Evolutionary conservation across 1,139 yeast species (phyloP).

Genomic region (Candida sanyaensis): DNA sequence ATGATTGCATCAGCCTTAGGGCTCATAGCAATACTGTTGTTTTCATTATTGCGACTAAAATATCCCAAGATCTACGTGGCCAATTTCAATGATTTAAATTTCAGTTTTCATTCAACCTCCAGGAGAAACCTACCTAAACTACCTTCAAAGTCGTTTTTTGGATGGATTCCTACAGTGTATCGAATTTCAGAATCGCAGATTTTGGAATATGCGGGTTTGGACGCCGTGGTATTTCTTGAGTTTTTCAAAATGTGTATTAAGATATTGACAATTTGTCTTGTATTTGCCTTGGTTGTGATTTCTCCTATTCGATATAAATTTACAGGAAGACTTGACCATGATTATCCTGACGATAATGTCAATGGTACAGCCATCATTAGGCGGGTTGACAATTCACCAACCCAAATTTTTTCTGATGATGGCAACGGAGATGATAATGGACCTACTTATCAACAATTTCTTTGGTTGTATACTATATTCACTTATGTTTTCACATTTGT

Average conservation of each 20-base stretch:
- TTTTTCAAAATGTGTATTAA: constrained; percentile 79
- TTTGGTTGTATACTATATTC: constrained; percentile 45
- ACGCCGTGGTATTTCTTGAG: constrained; percentile 84
- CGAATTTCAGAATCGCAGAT: constrained; percentile 72
- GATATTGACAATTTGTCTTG: constrained; percentile 55
- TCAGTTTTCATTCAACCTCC: constrained; percentile 45
- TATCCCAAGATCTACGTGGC: constrained; percentile 76
- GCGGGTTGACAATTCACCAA: not conserved
- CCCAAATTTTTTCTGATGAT: not conserved
- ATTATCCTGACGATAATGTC: constrained; percentile 32
- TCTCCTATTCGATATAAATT: constrained; percentile 73
- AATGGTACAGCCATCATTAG: constrained; percentile 6
- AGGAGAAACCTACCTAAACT: constrained; percentile 39
- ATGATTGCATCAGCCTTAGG: constrained; percentile 67
- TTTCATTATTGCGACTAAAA: constrained; percentile 61
- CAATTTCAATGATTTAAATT: constrained; percentile 46
- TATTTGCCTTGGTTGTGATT: constrained; percentile 65
- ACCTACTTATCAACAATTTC: constrained; percentile 21
- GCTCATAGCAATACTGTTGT: constrained; percentile 58
- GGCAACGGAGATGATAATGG: constrained; percentile 1
- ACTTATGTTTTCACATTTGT: constrained; percentile 44
- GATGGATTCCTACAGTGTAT: constrained; percentile 76
- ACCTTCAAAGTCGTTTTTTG: constrained; percentile 55
- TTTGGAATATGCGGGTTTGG: constrained; percentile 87
- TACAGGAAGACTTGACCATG: constrained; percentile 66